phyloP scores from a whole-genome alignment of 805 yeast species.

The Pachysolen tannophilus region DNA sequence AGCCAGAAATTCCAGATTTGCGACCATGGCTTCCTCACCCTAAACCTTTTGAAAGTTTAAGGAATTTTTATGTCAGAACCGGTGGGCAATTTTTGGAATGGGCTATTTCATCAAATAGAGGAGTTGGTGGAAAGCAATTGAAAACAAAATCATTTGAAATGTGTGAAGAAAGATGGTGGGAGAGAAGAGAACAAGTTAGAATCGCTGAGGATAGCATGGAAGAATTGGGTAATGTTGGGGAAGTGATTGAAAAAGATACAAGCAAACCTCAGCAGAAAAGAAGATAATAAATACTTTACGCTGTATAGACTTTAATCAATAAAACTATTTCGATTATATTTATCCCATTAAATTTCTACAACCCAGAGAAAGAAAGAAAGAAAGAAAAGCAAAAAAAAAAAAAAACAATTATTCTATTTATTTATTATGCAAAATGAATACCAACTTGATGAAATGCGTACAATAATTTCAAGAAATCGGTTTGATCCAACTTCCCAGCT shows the following conservation, averaged over 20 bases:
- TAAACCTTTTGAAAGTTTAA: conserved; percentile 78
- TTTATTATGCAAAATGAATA: conserved; percentile 75
- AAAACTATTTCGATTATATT: too few relatives aligned
- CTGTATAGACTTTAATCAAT: too few relatives aligned
- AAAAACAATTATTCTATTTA: conserved; percentile 2
- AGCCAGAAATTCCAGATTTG: conserved; percentile 22
- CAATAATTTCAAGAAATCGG: conserved; percentile 78
- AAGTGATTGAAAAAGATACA: conserved; percentile 68
- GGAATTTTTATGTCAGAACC: conserved; percentile 79
- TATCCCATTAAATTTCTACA: too few relatives aligned
- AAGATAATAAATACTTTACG: too few relatives aligned
- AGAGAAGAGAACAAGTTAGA: conserved; percentile 88
- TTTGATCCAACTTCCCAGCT: conserved; percentile 91
- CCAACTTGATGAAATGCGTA: conserved; percentile 97
- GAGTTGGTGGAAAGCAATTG: conserved; percentile 82
- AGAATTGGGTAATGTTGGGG: conserved; percentile 87
- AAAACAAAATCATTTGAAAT: conserved; percentile 85
- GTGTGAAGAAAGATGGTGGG: conserved; percentile 97
- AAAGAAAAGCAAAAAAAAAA: not conserved
- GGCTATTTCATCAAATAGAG: conserved; percentile 83
- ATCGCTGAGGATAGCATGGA: conserved; percentile 83
- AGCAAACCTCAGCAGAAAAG: conserved; percentile 41
- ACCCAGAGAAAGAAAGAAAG: not conserved
- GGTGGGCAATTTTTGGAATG: conserved; percentile 86
- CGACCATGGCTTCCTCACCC: conserved; percentile 98